Evolutionary conservation across 1,139 yeast species (phyloP).

Genomic region (Pichia sp.): DNA sequence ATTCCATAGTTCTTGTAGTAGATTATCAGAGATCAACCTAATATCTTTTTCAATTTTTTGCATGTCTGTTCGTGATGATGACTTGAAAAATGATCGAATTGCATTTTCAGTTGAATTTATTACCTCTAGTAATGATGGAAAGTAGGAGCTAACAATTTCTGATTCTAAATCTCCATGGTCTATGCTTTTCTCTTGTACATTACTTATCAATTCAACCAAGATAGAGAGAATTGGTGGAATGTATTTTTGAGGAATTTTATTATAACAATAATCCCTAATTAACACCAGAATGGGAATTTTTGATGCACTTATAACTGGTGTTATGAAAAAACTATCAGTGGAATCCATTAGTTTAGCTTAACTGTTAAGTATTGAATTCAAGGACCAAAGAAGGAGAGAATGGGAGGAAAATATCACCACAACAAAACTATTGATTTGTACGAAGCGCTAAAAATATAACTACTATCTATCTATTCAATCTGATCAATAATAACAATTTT

Average conservation of each 20-base stretch:
- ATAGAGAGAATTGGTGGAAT: constrained; percentile 33
- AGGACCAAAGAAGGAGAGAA: no score
- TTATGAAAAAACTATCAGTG: constrained; percentile 18
- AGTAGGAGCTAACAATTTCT: constrained; percentile 24
- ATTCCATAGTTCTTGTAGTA: constrained; percentile 23
- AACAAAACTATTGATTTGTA: no score
- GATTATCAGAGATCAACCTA: constrained; percentile 19
- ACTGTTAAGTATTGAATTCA: no score
- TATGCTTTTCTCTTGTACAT: constrained; percentile 15
- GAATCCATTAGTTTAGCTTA: background rate
- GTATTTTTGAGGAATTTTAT: constrained; percentile 31
- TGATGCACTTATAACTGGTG: constrained; percentile 34
- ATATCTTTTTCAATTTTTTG: constrained; percentile 23
- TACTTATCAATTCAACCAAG: constrained; percentile 32
- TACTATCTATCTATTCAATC: no score
- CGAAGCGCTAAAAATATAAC: no score
- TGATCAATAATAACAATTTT: no score
- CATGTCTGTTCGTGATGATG: constrained; percentile 1
- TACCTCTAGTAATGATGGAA: constrained; percentile 25
- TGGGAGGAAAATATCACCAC: no score
- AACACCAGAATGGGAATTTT: constrained; percentile 34
- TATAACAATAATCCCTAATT: constrained; percentile 35
- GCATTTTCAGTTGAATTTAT: constrained; percentile 20
- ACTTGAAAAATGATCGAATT: constrained; percentile 12
- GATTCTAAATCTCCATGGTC: no score